Percentiles rank a stretch among this genome's conserved stretches.
Evolutionary conservation across 2,329 filamentous ascomycete species (phyloP).

Genomic region (Canariomyces notabilis): DNA sequence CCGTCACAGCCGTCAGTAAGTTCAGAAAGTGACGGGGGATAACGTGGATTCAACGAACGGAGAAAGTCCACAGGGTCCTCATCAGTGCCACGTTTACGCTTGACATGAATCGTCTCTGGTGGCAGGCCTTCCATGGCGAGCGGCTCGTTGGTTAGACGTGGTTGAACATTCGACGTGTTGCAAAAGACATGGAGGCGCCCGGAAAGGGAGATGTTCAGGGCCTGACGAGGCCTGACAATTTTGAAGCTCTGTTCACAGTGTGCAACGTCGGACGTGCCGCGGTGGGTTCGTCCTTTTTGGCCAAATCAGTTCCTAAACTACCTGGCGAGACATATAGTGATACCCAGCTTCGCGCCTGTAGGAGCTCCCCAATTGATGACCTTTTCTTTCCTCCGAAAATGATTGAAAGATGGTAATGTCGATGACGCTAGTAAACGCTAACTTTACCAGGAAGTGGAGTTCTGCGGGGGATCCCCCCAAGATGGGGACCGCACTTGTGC

Average conservation of each 20-base stretch:
- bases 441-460: not conserved
- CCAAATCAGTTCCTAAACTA: not conserved
- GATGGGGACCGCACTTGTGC: not conserved
- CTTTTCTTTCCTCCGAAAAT: not conserved
- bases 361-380: not conserved
- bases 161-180: slow-evolving; percentile 4
- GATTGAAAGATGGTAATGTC: not conserved
- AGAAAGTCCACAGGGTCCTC: slow-evolving; percentile 51
- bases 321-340: not conserved
- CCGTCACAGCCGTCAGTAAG: slow-evolving; percentile 14
- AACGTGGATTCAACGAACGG: slow-evolving; percentile 35
- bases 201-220: not conserved
- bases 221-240: not conserved
- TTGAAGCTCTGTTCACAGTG: not conserved
- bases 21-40: slow-evolving; percentile 5
- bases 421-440: no score
- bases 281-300: not conserved
- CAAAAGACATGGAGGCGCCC: not conserved
- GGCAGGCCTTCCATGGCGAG: slow-evolving; percentile 48
- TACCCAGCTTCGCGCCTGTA: not conserved
- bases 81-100: slow-evolving; percentile 54
- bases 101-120: slow-evolving; percentile 55
- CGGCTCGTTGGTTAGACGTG: not conserved
- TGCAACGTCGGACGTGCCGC: not conserved
- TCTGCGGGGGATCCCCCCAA: not conserved